Evolutionary conservation across 768 basidiomycete species (phyloP).

Genomic region (Amanita muscaria): DNA sequence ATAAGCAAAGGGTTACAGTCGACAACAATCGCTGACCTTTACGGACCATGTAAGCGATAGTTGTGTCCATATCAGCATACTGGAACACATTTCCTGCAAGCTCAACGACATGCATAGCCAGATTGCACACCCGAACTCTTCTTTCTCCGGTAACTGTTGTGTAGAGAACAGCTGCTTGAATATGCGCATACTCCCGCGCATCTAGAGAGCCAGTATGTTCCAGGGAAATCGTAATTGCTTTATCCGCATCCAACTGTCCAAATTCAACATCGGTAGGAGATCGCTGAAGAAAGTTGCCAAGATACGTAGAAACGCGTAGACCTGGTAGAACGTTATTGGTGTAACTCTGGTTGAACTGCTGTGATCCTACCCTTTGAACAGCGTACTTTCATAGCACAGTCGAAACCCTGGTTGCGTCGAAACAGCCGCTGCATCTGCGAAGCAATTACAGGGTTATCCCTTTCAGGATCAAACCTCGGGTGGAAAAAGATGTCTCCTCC

Average conservation of each 20-base stretch:
- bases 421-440: conserved; percentile 71
- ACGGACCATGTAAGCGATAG: conserved; percentile 64
- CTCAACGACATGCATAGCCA: conserved; percentile 73
- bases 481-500: conserved; percentile 92
- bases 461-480: conserved; percentile 70
- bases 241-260: conserved; percentile 74
- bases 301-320: conserved; percentile 53
- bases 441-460: conserved; percentile 57
- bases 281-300: conserved; percentile 65
- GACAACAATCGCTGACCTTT: conserved; percentile 47
- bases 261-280: conserved; percentile 69
- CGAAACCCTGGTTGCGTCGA: conserved; percentile 65
- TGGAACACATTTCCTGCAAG: conserved; percentile 90
- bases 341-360: too few species aligned
- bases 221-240: conserved; percentile 66
- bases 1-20: neutral
- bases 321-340: conserved; percentile 30
- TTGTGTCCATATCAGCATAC: conserved; percentile 84
- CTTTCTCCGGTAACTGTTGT: conserved; percentile 72
- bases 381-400: conserved; percentile 73
- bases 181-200: conserved; percentile 60
- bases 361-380: conserved; percentile 63
- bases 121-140: conserved; percentile 76
- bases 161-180: conserved; percentile 86
- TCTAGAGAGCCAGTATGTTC: conserved; percentile 64